Evolutionary conservation across 179 eudicot genomes (phyloP).

Genomic region (Spinacia oleracea): DNA sequence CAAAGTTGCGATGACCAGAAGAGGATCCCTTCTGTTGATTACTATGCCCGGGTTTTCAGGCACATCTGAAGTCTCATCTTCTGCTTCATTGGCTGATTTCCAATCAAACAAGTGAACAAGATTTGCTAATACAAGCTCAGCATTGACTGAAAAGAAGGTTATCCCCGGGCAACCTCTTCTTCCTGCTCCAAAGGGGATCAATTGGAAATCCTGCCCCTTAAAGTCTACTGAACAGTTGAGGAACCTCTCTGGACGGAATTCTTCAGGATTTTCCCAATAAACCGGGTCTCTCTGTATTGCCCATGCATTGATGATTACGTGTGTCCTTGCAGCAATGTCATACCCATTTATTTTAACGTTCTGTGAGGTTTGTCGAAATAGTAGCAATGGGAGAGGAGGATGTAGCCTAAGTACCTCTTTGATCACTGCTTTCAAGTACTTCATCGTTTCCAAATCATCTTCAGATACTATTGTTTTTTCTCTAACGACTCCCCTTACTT

Average conservation of each 20-base stretch:
- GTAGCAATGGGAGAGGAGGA: conserved; percentile 46
- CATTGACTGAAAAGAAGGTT: conserved; percentile 24
- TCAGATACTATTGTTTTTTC: conserved; percentile 32
- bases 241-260: conserved; percentile 42
- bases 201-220: conserved; percentile 41
- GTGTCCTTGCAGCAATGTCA: conserved; percentile 38
- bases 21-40: conserved; percentile 29
- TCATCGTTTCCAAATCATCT: conserved; percentile 39
- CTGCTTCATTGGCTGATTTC: conserved; percentile 37
- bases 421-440: conserved; percentile 46
- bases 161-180: conserved; percentile 52
- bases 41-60: conserved; percentile 32
- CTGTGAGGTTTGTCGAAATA: conserved; percentile 35
- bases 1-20: conserved; percentile 35
- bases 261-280: conserved; percentile 41
- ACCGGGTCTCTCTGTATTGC: conserved; percentile 52
- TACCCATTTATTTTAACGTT: conserved; percentile 42
- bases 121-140: conserved; percentile 36
- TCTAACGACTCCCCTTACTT: conserved; percentile 31
- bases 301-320: conserved; percentile 52
- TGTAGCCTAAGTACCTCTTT: conserved; percentile 53
- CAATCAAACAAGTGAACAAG: conserved; percentile 40
- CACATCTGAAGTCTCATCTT: conserved; percentile 31
- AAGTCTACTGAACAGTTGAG: conserved; percentile 30
- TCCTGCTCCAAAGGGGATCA: conserved; percentile 57